Conservation (phyloP, 257 asterid genomes). For the Leptodermis oblonga region DNA sequence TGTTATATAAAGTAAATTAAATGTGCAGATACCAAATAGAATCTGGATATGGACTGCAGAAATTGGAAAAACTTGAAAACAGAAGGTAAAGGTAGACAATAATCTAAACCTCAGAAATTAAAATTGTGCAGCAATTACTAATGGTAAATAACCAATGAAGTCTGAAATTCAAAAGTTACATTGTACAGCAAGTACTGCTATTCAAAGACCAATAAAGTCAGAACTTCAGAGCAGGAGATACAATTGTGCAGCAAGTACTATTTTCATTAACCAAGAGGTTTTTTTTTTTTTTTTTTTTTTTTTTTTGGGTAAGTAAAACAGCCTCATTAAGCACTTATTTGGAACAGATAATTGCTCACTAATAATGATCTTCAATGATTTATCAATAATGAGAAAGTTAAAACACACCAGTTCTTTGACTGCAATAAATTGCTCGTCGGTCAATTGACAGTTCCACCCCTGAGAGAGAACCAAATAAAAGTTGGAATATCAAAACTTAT, state of each 20-base stretch:
- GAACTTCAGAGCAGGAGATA: background rate
- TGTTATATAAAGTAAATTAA: background rate
- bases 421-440: constrained; percentile 93
- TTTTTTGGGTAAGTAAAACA: background rate
- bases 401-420: constrained; percentile 77
- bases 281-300: no score
- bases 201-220: background rate
- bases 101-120: background rate
- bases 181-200: background rate
- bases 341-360: background rate
- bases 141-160: background rate
- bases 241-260: background rate
- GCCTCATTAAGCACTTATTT: background rate
- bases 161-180: background rate
- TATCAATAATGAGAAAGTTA: constrained; percentile 17
- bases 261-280: background rate
- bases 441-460: constrained; percentile 76
- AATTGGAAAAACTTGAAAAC: background rate
- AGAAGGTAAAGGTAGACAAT: background rate
- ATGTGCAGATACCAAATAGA: background rate
- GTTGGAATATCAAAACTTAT: constrained; percentile 13
- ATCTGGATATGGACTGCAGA: background rate
- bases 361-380: background rate
- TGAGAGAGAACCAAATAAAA: constrained; percentile 24
- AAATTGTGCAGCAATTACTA: background rate